Evolutionary conservation across 2,329 filamentous ascomycete species (phyloP).

Genomic region (Tolypocladium ovalisporum): DNA sequence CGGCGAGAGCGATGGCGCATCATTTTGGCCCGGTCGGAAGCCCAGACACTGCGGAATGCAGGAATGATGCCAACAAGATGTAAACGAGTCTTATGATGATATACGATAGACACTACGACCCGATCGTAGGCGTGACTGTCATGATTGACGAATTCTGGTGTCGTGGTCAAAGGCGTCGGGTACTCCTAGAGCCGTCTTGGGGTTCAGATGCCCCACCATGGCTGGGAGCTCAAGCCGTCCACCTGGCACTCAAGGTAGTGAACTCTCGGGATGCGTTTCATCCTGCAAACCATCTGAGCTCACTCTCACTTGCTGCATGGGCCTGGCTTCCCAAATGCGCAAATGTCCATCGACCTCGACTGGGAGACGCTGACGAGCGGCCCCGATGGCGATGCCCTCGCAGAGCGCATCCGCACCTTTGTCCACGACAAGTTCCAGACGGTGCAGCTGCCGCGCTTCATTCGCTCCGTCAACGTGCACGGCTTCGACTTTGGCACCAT

Average conservation of each 20-base stretch:
- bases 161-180: background rate
- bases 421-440: slow-evolving; percentile 94
- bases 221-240: background rate
- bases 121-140: background rate
- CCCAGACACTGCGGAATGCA: background rate
- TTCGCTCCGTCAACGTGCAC: slow-evolving; percentile 90
- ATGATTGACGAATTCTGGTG: background rate
- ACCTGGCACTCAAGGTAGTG: no score
- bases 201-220: background rate
- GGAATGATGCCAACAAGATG: background rate
- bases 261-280: background rate
- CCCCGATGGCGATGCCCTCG: slow-evolving; percentile 74
- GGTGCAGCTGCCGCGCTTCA: slow-evolving; percentile 84
- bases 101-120: background rate
- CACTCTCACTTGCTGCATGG: background rate
- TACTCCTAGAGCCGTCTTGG: no score
- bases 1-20: background rate
- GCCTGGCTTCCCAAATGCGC: background rate
- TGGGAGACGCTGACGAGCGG: slow-evolving; percentile 90
- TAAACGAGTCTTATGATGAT: background rate
- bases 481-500: slow-evolving; percentile 85
- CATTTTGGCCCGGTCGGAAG: background rate
- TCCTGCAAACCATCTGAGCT: background rate
- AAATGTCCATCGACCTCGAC: slow-evolving; percentile 95
- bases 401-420: slow-evolving; percentile 80